phyloP scores from a whole-genome alignment of 2,329 filamentous ascomycete genomes.

The Tolypocladium tundrense region DNA sequence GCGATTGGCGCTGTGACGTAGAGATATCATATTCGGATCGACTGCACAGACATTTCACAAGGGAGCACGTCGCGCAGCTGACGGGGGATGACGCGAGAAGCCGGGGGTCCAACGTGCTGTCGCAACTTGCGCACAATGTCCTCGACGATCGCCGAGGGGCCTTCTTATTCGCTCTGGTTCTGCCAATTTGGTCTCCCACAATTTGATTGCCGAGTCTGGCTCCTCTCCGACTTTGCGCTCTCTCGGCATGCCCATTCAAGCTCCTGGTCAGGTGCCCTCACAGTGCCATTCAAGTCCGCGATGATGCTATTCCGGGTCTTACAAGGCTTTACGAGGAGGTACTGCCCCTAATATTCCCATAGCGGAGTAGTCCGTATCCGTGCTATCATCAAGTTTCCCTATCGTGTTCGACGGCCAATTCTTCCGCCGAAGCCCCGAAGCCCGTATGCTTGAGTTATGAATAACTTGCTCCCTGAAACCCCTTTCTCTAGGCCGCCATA shows the following conservation, averaged over 20 bases:
- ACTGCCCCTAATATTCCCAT: no score
- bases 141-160: background rate
- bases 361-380: no score
- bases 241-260: background rate
- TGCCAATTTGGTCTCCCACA: background rate
- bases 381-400: no score
- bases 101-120: background rate
- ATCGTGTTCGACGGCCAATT: no score
- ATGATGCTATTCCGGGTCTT: no score
- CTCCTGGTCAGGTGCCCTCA: background rate
- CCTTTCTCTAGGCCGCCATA: background rate
- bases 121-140: background rate
- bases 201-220: background rate
- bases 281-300: no score
- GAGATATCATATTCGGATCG: no score
- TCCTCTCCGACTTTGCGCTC: background rate
- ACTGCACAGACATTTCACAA: no score
- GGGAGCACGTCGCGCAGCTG: background rate
- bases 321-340: no score
- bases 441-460: no score
- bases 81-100: background rate
- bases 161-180: no score
- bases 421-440: no score
- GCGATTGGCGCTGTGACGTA: background rate
- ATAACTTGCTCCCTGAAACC: background rate